Base-by-base conservation (phyloP, 129 eudicot species). In the sunflower (Helianthus annuus) region DNA sequence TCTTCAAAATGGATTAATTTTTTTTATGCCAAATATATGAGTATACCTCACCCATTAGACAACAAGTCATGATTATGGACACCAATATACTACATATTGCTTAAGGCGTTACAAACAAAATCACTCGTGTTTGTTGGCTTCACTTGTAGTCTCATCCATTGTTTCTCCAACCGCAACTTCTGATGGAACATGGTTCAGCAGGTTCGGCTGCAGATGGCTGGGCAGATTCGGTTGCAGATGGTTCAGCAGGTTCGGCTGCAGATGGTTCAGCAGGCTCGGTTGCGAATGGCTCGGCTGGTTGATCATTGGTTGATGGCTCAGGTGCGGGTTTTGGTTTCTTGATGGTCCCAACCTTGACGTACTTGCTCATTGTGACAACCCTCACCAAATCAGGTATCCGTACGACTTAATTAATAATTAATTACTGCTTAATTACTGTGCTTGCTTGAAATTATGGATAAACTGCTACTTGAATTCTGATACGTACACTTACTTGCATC, bases 281-380 rank as follows among this genome's bases (percentile, higher is more conserved):
- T 38, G 76, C 9, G 14, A 68, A 9, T 62, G 79, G 48, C 73
- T 68, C 79, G 48, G 77, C 66, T 27, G 68, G 38, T 39, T 74
- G 71, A 36, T 61, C 69, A 19, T 54, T 45, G 42, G 73, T 48
- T 48, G 81, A 39, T 48, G 76, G 71, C 9, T 58, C 78, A 14
- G 82, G 69, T 78, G 76, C 68, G 40, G 64, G 5, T 66, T 79
- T 75, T 36, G 83, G 56, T 66, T 70, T 77, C 84, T 87, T 85
- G 69, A 89, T 78, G 32, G 98, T 78, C 14, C 98, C 98, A 59
- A 94, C 98, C 82, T 90, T 94, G 24, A 86, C 91, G 11, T 94
- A 94, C 69, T 86, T 94, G 81, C 98, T 86, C 98, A 94, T 94
- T n/a, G n/a, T n/a, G n/a, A n/a, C n/a, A n/a, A n/a, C n/a, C n/a